These are phyloP conservation scores for Irineochytrium annulatum DNA, from an alignment of 192 early-diverging fungal species.

Conservation along the genomic window DNA sequence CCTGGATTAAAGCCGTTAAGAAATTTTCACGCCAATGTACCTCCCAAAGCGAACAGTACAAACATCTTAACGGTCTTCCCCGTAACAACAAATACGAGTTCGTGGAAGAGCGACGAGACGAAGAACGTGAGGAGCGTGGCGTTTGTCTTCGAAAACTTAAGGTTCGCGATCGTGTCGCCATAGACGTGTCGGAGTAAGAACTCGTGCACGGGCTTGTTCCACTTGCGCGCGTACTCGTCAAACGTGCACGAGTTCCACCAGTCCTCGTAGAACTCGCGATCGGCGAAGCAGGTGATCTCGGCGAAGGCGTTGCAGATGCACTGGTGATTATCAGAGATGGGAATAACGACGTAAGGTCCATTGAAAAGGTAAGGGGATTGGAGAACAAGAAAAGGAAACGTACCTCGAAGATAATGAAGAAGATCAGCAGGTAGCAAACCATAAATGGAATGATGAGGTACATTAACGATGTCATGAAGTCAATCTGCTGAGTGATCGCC, in stretches of 20 bases:
- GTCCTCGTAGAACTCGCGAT: conserved; percentile 97
- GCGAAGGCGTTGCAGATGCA: conserved; percentile 95
- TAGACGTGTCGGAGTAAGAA: conserved; percentile 91
- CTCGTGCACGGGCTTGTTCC: conserved; percentile 94
- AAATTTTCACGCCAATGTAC: too few species aligned
- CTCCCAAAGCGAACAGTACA: too few species aligned
- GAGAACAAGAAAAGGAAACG: conserved; percentile 1
- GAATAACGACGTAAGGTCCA: too few species aligned
- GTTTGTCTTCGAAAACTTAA: conserved; percentile 62
- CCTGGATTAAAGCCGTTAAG: too few species aligned
- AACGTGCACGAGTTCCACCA: conserved; percentile 93
- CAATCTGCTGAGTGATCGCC: conserved; percentile 47
- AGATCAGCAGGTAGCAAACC: conserved; percentile 85
- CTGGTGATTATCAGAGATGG: neutral
- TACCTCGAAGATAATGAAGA: conserved; percentile 91
- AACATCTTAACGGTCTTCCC: conserved; percentile 60
- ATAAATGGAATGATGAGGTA: conserved; percentile 85
- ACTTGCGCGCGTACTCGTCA: conserved; percentile 93
- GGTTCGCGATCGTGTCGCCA: conserved; percentile 69
- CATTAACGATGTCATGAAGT: conserved; percentile 53
- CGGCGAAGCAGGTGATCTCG: conserved; percentile 90
- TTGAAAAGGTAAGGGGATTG: neutral
- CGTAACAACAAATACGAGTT: conserved; percentile 72
- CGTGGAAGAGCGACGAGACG: conserved; percentile 72
- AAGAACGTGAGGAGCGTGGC: conserved; percentile 80